Conservation (phyloP, 2,329 filamentous ascomycete genomes). For the Fusarium succisae region DNA sequence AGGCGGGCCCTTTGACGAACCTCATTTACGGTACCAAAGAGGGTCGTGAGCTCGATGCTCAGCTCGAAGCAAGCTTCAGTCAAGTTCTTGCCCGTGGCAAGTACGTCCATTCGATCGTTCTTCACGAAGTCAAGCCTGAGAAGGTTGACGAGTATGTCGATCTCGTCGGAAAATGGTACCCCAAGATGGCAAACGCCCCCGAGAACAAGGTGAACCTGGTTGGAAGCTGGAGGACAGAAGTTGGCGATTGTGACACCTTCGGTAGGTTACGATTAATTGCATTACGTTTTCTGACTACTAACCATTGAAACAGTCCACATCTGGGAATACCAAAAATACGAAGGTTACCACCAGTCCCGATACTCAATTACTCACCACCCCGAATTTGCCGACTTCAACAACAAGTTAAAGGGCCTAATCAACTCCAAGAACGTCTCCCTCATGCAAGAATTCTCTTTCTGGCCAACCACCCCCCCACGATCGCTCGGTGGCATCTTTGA, state of each 20-base stretch:
- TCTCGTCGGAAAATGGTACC: slow-evolving; percentile 91
- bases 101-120: slow-evolving; percentile 97
- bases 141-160: slow-evolving; percentile 95
- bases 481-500: slow-evolving; percentile 93
- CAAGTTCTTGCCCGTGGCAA: slow-evolving; percentile 95
- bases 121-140: slow-evolving; percentile 94
- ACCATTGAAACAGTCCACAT: slow-evolving; percentile 79
- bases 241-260: slow-evolving; percentile 97
- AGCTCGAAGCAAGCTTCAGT: slow-evolving; percentile 95
- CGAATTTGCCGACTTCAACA: slow-evolving; percentile 84
- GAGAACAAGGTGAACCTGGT: slow-evolving; percentile 97
- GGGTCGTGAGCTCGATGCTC: slow-evolving; percentile 90
- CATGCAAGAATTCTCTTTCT: slow-evolving; percentile 99
- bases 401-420: slow-evolving; percentile 86
- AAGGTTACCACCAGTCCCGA: slow-evolving; percentile 92
- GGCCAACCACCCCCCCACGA: slow-evolving; percentile 93
- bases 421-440: slow-evolving; percentile 85
- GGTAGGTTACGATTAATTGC: slow-evolving; percentile 64
- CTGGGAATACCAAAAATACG: slow-evolving; percentile 98
- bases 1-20: slow-evolving; percentile 78
- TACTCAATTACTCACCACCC: slow-evolving; percentile 85
- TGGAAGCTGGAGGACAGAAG: slow-evolving; percentile 97
- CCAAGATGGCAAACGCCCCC: slow-evolving; percentile 81
- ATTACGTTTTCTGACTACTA: slow-evolving; percentile 1
- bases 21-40: slow-evolving; percentile 98